These are phyloP conservation scores for Alternaria atra DNA, from an alignment of 2,329 filamentous ascomycete species.

Conservation along the genomic window DNA sequence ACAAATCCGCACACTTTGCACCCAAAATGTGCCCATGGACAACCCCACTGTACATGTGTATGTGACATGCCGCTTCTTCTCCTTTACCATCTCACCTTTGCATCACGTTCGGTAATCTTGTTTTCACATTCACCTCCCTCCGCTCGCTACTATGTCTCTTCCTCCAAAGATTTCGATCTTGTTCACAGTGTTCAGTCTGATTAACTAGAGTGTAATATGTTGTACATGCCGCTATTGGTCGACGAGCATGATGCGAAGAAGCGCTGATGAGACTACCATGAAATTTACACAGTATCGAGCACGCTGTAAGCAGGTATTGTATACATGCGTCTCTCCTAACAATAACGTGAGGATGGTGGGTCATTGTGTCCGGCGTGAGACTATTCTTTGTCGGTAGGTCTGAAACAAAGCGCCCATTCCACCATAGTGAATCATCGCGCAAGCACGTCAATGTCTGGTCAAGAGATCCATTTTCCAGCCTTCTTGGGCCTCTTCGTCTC, in stretches of 20 bases:
- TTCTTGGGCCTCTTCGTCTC: not conserved
- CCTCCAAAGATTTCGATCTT: fast-evolving
- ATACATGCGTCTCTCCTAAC: not conserved
- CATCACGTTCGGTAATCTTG: not conserved
- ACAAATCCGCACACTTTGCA: not conserved
- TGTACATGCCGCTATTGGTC: not conserved
- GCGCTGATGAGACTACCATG: not conserved
- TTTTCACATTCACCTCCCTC: too few relatives aligned
- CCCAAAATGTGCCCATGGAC: fast-evolving
- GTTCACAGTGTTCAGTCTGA: not conserved
- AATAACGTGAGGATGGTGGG: not conserved
- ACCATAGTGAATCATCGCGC: not conserved
- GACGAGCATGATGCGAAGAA: not conserved
- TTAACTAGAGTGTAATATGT: too few relatives aligned
- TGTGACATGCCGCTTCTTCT: not conserved
- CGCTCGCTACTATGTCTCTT: fast-evolving
- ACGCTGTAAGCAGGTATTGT: not conserved
- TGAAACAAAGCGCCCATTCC: not conserved
- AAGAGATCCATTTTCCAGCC: not conserved
- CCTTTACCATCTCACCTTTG: not conserved
- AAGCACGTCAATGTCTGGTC: not conserved
- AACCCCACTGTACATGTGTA: not conserved
- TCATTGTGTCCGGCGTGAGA: not conserved
- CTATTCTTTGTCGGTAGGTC: not conserved
- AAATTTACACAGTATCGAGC: not conserved